Base-by-base conservation (phyloP, 1,139 yeast species). In the Yamadazyma aaseri region DNA sequence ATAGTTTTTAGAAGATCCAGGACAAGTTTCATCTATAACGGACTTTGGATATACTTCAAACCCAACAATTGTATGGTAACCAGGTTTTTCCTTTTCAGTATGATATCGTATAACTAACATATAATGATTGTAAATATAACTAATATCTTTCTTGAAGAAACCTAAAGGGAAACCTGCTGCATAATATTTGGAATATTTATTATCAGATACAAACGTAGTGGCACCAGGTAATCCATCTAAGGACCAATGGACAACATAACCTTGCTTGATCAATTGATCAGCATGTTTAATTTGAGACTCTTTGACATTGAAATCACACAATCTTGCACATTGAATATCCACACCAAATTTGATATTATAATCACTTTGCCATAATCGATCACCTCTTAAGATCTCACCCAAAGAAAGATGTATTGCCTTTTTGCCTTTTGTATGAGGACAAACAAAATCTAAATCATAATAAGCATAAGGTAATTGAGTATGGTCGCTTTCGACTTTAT, bases 81-180 rank as follows among this genome's bases (percentile, higher is more conserved):
- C 71, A 7, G 45, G 62, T 51, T 46, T 44, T 9, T 38, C 24
- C 17, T 46, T 51, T 20, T 81, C 82, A 18, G 69, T 66, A 45
- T 87, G 84, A 58, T 80, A 85, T 49, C 96, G 71, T 29, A 89
- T 70, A 14, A 87, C 92, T 41, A 89, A 53, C 80, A 84, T 82
- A 8, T 83, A 79, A 55, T 89, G 96, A 54, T 86, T 89, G 56
- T 87, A 78, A 24, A 87, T 46, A 51, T 77, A 83, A 8, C 80
- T 64, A 25, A 72, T 60, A 13, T 72, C 83, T 34, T 74, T 73
- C 36, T 73, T 61, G 31, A 76, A 76, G 46, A 76, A 81, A 0
- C 97, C 97, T 29, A 89, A 55, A 1, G 95, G 90, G 60, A 87
- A 89, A 1, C 96, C 97, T 2, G 95, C 79, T 4, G 89, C 85